Base-by-base conservation (phyloP, 1,284 basidiomycete species). In the Apiotrichum porosum region DNA sequence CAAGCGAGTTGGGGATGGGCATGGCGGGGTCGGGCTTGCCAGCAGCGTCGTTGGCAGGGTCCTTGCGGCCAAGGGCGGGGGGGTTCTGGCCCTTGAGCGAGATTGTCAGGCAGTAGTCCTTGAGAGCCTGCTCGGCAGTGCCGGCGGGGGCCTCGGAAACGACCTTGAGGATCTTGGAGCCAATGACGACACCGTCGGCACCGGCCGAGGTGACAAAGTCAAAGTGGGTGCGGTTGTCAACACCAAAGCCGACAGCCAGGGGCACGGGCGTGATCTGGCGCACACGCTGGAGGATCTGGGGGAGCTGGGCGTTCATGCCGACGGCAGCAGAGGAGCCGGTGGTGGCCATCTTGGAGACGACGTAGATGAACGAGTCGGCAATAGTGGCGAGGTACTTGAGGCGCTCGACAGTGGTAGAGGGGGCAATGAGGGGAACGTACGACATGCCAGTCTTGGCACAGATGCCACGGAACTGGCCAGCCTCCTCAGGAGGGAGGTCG, bases 321-420 rank as follows among this genome's bases (percentile, higher is more conserved):
- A 82, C 81, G 32, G 78, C 75, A 21, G 83, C 83, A 1, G 89
- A 87, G 4, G 92, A 97, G 34, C 94, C 95, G 1, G 94, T 98
- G 1, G 89, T 94, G 23, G 94, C 94, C 92, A 98, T 97, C 88
- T 95, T 90, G 31, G 88, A 92, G 10, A 95, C 90, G 45, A 98
- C 84, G 71, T 99, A 99, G 62, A 99, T 91, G 78, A 98, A 98
- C 4, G 87, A 85, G 72, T 98, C 94, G 19, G 95, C 93, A 56
- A 97, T 94, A 9, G 84, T 83, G 6, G 88, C 78, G 28, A 99
- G 80, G 76, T 95, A 94, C 66, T 87, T 84, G 68, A 98, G 88
- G 33, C 95, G 86, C 49, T 81, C 77, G 38, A 86, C 76, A 17
- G 86, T 85, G 1, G 95, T 98, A 1, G 91, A 94, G 4, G 95